Conservation (phyloP, 768 basidiomycete species). For the Leccinum fibrillosum region DNA sequence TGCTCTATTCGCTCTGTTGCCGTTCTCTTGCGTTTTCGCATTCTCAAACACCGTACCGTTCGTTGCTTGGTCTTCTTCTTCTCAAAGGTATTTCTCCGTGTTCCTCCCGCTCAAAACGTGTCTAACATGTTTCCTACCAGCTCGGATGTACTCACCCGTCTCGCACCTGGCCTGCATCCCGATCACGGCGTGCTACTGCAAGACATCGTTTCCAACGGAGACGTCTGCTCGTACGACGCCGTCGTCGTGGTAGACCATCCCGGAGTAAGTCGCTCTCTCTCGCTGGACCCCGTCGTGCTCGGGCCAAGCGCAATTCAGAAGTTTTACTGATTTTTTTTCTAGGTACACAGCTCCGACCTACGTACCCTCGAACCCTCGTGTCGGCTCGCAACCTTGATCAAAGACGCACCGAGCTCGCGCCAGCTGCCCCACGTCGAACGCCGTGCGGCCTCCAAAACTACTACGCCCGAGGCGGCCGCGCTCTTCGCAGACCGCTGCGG, state of each 20-base stretch:
- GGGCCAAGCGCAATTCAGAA: neutral
- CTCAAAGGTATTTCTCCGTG: conserved; percentile 43
- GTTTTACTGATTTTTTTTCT: no score
- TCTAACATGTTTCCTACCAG: conserved; percentile 40
- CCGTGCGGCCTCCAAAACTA: conserved; percentile 4
- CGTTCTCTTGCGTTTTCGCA: conserved; percentile 42
- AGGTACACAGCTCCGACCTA: conserved; percentile 66
- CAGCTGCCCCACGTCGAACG: conserved; percentile 60
- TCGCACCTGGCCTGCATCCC: conserved; percentile 35
- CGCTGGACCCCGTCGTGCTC: neutral
- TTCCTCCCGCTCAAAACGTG: neutral
- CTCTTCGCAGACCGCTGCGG: conserved; percentile 51
- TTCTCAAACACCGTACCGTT: conserved; percentile 64
- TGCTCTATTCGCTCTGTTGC: conserved; percentile 43
- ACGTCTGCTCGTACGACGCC: conserved; percentile 62
- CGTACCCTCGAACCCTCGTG: conserved; percentile 54
- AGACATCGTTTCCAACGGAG: conserved; percentile 40
- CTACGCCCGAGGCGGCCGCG: conserved; percentile 36
- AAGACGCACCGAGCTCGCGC: conserved; percentile 48
- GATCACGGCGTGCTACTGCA: conserved; percentile 38
- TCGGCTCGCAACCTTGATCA: conserved; percentile 45
- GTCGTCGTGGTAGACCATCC: conserved; percentile 69
- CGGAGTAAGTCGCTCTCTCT: conserved; percentile 48
- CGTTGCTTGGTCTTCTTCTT: conserved; percentile 66
- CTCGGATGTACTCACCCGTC: conserved; percentile 43